phyloP scores from a whole-genome alignment of 768 basidiomycete genomes.

The Omphalotus guepiniiformis region DNA sequence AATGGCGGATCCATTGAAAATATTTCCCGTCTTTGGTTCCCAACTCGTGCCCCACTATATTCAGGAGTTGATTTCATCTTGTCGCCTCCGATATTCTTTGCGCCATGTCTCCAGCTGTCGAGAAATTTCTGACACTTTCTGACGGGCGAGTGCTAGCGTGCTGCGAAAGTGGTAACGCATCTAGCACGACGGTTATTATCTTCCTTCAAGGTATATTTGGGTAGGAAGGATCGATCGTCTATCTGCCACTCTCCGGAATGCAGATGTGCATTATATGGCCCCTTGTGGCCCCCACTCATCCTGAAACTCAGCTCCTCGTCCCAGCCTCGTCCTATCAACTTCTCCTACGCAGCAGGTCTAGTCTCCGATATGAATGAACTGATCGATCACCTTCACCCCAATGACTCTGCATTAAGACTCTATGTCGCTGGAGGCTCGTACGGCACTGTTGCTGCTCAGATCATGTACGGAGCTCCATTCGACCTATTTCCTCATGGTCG shows the following conservation, averaged over 20 bases:
- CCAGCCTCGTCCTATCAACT: conserved; percentile 22
- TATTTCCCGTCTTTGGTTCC: too few relatives aligned
- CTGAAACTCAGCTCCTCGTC: background rate
- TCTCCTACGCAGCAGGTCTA: conserved; percentile 30
- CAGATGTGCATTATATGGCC: conserved; percentile 28
- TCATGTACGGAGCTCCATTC: conserved; percentile 48
- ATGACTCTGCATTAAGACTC: conserved; percentile 27
- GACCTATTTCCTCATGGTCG: conserved; percentile 48
- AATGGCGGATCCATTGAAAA: too few relatives aligned
- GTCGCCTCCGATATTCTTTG: background rate
- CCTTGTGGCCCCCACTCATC: conserved; percentile 44
- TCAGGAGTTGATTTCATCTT: background rate
- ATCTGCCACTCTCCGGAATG: conserved; percentile 20
- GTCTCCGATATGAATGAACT: conserved; percentile 33
- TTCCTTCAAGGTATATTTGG: conserved; percentile 39
- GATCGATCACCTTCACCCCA: conserved; percentile 36
- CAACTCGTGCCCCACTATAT: background rate
- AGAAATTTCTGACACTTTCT: conserved; percentile 18
- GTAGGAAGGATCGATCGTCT: conserved; percentile 25
- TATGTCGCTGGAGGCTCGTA: conserved; percentile 53
- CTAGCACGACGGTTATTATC: conserved; percentile 34
- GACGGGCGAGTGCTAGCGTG: conserved; percentile 39
- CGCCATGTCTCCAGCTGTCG: background rate
- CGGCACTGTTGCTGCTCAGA: conserved; percentile 54
- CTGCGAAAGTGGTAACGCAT: conserved; percentile 28